Evolutionary conservation across 2,329 filamentous ascomycete genomes (phyloP), one percentile per base, ranked within the genome.

Genomic region (Beauveria asiatica): DNA sequence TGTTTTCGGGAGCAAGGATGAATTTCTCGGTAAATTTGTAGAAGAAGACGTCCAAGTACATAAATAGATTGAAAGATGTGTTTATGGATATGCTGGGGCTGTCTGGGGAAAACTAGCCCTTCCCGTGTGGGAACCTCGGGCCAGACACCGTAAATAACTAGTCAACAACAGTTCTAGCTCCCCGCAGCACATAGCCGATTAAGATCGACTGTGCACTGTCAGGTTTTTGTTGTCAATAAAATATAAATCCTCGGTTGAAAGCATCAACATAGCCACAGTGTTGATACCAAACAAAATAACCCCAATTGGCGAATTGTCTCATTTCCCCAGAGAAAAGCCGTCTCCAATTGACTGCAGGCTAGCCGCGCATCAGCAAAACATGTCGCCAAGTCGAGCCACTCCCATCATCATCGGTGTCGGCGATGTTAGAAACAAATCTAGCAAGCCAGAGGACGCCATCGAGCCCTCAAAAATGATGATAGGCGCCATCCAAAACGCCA

Each of bases 391-490:
- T 37, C 57, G 57, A 46, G 55, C 64, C 16, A 59, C 61, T 1
- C 85, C 85, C 0, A 72, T 88, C 23, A 79, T 88, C 30, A 76
- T 88, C 54, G 85, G 84, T 33, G 80, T 87, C 0, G 84, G 78
- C 59, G 85, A 88, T 66, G 70, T 85, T 62, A 80, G 81, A 62
- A 87, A 88, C 67, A 77, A 78, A 53, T 81, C 81, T 5, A 72
- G 78, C 62, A 52, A 55, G 1, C 19, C 64, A 1, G 59, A 68
- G 16, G 77, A 83, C 68, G 82, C 83, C 8, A 74, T 80, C 30
- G 84, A 88, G 66, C 85, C 85, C 0, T 74, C 81, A 2, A 70
- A 79, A 23, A 70, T 88, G 5, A 88, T 88, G 71, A 69, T 82
- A 16, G 72, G 79, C 61, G 82, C 85, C 1, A 81, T 86, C 33